Base-by-base conservation (phyloP, 2,329 filamentous ascomycete species). In the Kalmusia sp. region DNA sequence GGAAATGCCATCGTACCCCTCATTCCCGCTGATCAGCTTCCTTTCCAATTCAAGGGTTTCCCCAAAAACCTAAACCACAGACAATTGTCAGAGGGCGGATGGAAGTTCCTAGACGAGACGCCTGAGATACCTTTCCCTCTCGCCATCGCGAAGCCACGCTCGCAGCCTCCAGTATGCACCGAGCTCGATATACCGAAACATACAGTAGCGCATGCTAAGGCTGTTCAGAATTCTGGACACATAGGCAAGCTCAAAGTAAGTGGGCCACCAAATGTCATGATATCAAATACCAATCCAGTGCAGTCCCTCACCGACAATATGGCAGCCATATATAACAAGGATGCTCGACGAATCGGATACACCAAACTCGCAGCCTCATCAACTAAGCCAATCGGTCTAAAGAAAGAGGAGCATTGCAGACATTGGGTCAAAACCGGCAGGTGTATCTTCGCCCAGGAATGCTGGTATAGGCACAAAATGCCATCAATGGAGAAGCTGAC, bases 1-100 rank as follows among this genome's bases (percentile, higher is more conserved):
- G 19, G 30, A 4, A 34, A 45, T 11, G 19, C 41, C 41, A 45
- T 45, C 17, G 41, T 45, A 12, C 41, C 41, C 12, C 41, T 34
- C 2, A 45, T 45, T n/a, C 41, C 41, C 3, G 41, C 41, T 24
- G 41, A 45, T 14, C 41, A 45, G 19, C 28, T 34, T 7, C 41
- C 41, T 9, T 45, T 45, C 14, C 28, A 14, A 3, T 14, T 45
- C 8, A 45, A 45, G 15, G 41, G 34, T 14, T 45, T 34, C 12
- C 41, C 41, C 3, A 15, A 12, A 8, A 33, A 33, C 28, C 12
- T 45, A 30, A 15, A 22, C 15, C 28, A 45, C 41, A 2, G 17
- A 7, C 27, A 34, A 12, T 6, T 45, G 17, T n/a, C 28, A 9
- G 17, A 33, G 15, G 41, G 41, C 6, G 41, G 41, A 14, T 45